Percentiles rank a stretch among this genome's conserved stretches.
These are phyloP conservation scores for Microthlaspi erraticum DNA, from an alignment of 345 rosid genomes.

Conservation along the genomic window DNA sequence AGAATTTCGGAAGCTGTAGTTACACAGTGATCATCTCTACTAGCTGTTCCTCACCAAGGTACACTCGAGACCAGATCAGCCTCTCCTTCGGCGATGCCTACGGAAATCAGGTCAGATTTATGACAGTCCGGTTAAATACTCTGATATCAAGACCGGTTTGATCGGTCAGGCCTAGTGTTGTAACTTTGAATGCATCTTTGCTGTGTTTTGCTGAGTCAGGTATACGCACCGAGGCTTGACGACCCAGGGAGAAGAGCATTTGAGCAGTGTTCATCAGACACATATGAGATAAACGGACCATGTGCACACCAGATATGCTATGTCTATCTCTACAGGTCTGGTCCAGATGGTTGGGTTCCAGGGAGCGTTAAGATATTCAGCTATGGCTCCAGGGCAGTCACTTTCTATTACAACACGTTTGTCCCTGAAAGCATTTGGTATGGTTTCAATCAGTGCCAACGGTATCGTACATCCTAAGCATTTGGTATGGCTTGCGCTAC, in stretches of 20 bases:
- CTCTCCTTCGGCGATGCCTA: constrained; percentile 67
- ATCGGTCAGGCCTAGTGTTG: too few relatives aligned
- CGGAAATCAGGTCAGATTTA: constrained; percentile 62
- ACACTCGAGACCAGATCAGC: constrained; percentile 71
- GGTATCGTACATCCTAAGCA: not conserved
- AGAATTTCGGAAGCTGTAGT: constrained; percentile 54
- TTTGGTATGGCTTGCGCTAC: constrained; percentile 3
- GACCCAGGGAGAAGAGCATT: constrained; percentile 59
- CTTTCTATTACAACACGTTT: constrained; percentile 54
- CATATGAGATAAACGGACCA: constrained; percentile 61
- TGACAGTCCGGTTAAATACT: too few relatives aligned
- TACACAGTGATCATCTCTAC: constrained; percentile 58
- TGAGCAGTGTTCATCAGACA: constrained; percentile 67
- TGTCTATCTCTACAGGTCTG: constrained; percentile 62
- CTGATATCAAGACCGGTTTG: too few relatives aligned
- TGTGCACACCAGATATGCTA: constrained; percentile 64
- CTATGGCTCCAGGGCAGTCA: constrained; percentile 42
- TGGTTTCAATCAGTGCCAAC: constrained; percentile 58
- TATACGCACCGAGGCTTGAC: constrained; percentile 65
- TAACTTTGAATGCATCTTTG: not conserved
- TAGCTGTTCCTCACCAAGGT: constrained; percentile 61
- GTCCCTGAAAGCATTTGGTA: constrained; percentile 67
- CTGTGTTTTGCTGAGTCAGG: constrained; percentile 41
- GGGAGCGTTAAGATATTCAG: constrained; percentile 55
- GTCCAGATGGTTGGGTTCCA: constrained; percentile 75